Percentiles rank a stretch among this genome's conserved stretches.
phyloP scores from a whole-genome alignment of 371 early-diverging fungal genomes.

The Mitosporidium daphniae region DNA sequence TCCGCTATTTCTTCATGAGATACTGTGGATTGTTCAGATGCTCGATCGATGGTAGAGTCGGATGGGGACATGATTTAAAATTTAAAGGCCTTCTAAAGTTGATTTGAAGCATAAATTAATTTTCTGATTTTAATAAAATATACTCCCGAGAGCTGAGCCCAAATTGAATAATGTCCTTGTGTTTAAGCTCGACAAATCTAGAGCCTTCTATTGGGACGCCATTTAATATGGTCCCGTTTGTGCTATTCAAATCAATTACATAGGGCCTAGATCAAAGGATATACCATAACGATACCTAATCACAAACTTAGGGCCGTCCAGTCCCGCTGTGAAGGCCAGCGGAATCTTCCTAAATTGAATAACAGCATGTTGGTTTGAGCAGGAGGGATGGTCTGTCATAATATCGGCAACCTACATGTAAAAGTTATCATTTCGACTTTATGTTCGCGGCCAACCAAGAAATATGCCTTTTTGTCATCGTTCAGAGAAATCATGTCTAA shows the following conservation, averaged over 20 bases:
- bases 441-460: slow-evolving; percentile 13
- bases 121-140: too few relatives aligned
- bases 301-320: slow-evolving; percentile 1
- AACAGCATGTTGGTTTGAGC: slow-evolving; percentile 49
- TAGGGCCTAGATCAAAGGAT: slow-evolving; percentile 17
- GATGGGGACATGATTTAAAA: too few relatives aligned
- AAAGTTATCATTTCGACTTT: not conserved
- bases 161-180: slow-evolving; percentile 42
- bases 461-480: slow-evolving; percentile 38
- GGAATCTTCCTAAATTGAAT: slow-evolving; percentile 40
- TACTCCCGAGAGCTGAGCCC: slow-evolving; percentile 57
- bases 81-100: too few relatives aligned
- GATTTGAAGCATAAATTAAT: too few relatives aligned
- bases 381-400: slow-evolving; percentile 46
- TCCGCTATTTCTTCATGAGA: too few relatives aligned
- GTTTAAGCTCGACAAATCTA: slow-evolving; percentile 34
- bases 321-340: slow-evolving; percentile 7
- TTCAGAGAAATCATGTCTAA: slow-evolving; percentile 39
- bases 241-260: slow-evolving; percentile 55
- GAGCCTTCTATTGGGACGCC: slow-evolving; percentile 23
- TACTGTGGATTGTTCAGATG: too few relatives aligned
- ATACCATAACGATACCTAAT: not conserved
- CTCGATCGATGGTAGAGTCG: too few relatives aligned
- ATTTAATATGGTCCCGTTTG: slow-evolving; percentile 58
- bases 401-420: slow-evolving; percentile 36